These are phyloP conservation scores for Komagataella kurtzmanii DNA, from an alignment of 805 yeast genomes.

Conservation along the genomic window DNA sequence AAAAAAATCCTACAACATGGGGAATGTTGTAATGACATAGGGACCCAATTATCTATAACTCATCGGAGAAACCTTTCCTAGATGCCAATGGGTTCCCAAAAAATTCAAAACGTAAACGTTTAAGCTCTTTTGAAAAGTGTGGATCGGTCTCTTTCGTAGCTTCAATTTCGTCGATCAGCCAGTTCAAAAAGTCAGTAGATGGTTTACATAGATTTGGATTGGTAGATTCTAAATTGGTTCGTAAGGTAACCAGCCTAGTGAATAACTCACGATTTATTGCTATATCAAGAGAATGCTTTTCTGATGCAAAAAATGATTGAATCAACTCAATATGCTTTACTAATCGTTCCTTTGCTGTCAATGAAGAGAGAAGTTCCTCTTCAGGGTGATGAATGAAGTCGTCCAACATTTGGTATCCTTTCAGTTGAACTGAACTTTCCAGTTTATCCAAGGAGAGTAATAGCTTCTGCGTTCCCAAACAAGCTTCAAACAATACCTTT, in stretches of 20 bases:
- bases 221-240: background rate
- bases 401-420: conserved; percentile 5
- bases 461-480: background rate
- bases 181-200: conserved; percentile 35
- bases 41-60: conserved; percentile 15
- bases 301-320: background rate
- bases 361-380: conserved; percentile 14
- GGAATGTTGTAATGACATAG: background rate
- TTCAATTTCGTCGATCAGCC: conserved; percentile 42
- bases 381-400: conserved; percentile 14
- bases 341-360: background rate
- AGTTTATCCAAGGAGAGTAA: conserved; percentile 2
- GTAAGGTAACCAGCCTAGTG: background rate
- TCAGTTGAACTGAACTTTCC: conserved; percentile 4
- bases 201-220: conserved; percentile 9
- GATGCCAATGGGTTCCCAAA: conserved; percentile 71
- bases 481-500: conserved; percentile 9
- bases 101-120: conserved; percentile 16
- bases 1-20: background rate
- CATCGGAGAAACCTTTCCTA: conserved; percentile 47
- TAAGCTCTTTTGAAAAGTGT: conserved; percentile 15
- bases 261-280: background rate
- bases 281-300: background rate
- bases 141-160: conserved; percentile 12
- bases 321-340: background rate